phyloP scores from a whole-genome alignment of 2,329 filamentous ascomycete genomes.

The Hymenoscyphus salicellus region DNA sequence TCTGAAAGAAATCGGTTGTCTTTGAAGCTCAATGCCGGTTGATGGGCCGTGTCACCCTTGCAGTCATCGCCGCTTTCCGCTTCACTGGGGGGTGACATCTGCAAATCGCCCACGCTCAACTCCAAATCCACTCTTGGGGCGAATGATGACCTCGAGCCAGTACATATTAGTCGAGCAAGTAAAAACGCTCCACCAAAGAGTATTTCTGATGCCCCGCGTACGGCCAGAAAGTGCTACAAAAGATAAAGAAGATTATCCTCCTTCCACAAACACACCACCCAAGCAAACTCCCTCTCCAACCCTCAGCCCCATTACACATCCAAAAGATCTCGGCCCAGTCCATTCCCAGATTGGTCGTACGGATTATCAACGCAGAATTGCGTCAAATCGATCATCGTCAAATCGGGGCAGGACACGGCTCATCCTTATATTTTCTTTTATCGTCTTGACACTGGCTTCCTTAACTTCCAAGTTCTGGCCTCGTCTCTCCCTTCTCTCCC shows the following conservation, averaged over 20 bases:
- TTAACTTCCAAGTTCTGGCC: conserved; percentile 31
- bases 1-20: neutral
- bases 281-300: neutral
- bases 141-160: neutral
- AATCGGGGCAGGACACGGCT: conserved; percentile 9
- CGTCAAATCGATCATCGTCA: neutral
- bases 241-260: neutral
- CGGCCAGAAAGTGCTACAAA: neutral
- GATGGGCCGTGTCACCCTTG: conserved; percentile 19
- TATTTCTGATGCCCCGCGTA: neutral
- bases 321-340: conserved; percentile 12
- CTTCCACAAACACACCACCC: neutral
- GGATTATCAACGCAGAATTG: conserved; percentile 9
- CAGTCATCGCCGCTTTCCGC: neutral
- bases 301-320: conserved; percentile 12
- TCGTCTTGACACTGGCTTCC: conserved; percentile 33
- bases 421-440: conserved; percentile 28
- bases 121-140: neutral
- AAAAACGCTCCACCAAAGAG: neutral
- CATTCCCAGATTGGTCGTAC: conserved; percentile 5
- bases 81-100: neutral
- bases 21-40: neutral
- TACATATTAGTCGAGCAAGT: neutral
- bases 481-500: conserved; percentile 32
- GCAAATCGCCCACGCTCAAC: neutral